Evolutionary conservation across 805 yeast species (phyloP), one percentile per base, ranked within the genome.

Genomic region (Yarrowia keelungensis): DNA sequence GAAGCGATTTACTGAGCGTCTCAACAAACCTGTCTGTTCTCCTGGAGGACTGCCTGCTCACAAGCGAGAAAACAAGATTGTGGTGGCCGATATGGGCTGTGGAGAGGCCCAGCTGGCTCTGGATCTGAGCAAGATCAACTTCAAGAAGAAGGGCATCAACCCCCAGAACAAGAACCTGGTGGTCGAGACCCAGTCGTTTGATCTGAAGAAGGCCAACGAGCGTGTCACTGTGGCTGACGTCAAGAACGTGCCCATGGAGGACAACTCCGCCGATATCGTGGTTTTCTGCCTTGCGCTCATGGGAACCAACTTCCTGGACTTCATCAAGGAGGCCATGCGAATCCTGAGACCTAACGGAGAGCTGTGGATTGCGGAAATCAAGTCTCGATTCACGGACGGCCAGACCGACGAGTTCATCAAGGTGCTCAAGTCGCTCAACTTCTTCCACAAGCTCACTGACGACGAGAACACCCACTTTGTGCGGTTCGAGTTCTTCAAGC

Each of bases 51-150:
- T 93, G 68, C 97, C 97, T 1, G 85, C 82, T 56, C 76, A 74
- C 53, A 70, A 71, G 32, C 77, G 80, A n/a, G 79, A 79, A 61
- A 86, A 86, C 69, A 83, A 84, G 70, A 87, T 94, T 45, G 92
- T 90, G 3, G 85, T 95, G 70, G 98, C 98, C 0, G 99, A 95
- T 80, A 94, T 95, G 98, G 99, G 99, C 11, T 95, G 99, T 78
- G 99, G 99, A 69, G 99, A 95, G 78, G 99, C 98, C 0, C 90
- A 90, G 74, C 83, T 95, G 58, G 87, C 97, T 1, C 78, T 82
- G 47, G 90, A 92, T 73, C 83, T 91, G 64, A 81, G 81, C 64
- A 76, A 75, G 41, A 77, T 79, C 70, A 74, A 75, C 70, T 67
- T 74, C 36, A 83, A 82, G 53, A 76, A 75, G 47, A 78, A 81